Percentiles rank a stretch among this genome's conserved stretches.
Conservation (phyloP, 192 early-diverging fungal genomes). For the Coemansia guatemalensis region DNA sequence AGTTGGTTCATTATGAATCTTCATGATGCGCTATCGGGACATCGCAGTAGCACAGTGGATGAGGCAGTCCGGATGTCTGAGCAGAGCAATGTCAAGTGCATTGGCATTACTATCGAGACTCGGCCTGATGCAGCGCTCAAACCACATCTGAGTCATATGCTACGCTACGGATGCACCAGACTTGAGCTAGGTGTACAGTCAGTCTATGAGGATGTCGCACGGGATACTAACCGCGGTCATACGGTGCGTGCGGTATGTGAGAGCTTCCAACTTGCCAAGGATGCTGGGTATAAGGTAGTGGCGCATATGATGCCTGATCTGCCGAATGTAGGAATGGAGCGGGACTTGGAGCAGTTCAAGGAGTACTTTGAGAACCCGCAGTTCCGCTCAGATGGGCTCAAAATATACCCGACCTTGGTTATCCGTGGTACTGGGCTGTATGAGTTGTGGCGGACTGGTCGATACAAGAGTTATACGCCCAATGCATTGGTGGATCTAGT, state of each 20-base stretch:
- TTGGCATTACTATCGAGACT: slow-evolving; percentile 99
- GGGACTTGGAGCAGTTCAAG: slow-evolving; percentile 98
- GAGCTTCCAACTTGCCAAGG: slow-evolving; percentile 96
- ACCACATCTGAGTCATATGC: slow-evolving; percentile 97
- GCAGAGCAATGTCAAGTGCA: slow-evolving; percentile 94
- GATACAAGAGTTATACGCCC: slow-evolving; percentile 98
- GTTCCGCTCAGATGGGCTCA: slow-evolving; percentile 97
- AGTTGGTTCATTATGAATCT: slow-evolving; percentile 98
- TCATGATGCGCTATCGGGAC: slow-evolving; percentile 94
- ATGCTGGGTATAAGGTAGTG: slow-evolving; percentile 98
- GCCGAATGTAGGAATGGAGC: slow-evolving; percentile 99
- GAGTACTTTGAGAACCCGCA: slow-evolving; percentile 98
- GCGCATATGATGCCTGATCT: slow-evolving; percentile 99
- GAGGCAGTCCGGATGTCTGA: slow-evolving; percentile 98
- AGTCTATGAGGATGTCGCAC: slow-evolving; percentile 98
- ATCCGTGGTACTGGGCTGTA: slow-evolving; percentile 98
- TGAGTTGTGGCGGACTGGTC: slow-evolving; percentile 97
- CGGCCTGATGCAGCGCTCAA: slow-evolving; percentile 98
- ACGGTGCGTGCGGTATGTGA: slow-evolving; percentile 98
- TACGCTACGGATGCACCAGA: slow-evolving; percentile 97
- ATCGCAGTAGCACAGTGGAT: slow-evolving; percentile 85
- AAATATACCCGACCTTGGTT: slow-evolving; percentile 97
- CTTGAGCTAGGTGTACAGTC: slow-evolving; percentile 98
- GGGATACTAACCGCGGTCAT: slow-evolving; percentile 98
- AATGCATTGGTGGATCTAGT: slow-evolving; percentile 94